Percentiles rank a stretch among this genome's conserved stretches.
Evolutionary conservation across 2,329 filamentous ascomycete genomes (phyloP).

Genomic region (Exophiala xenobiotica): DNA sequence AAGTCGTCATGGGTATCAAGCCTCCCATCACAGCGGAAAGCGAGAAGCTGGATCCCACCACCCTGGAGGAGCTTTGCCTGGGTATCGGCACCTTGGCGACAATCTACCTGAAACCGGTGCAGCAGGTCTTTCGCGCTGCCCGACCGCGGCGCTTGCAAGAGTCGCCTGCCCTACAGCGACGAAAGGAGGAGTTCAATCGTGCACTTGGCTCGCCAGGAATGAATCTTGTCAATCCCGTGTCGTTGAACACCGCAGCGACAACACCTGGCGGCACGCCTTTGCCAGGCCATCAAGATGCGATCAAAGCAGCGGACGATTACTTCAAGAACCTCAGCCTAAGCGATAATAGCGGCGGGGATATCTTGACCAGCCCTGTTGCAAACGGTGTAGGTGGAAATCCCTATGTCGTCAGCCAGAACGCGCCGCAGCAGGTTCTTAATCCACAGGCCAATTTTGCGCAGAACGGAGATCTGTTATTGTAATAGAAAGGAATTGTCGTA

Average conservation of each 20-base stretch:
- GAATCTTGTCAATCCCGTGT: conserved; percentile 30
- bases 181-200: conserved; percentile 51
- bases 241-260: conserved; percentile 33
- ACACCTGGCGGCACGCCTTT: conserved; percentile 24
- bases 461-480: conserved; percentile 28
- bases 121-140: conserved; percentile 91
- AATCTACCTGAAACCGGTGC: conserved; percentile 95
- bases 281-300: conserved; percentile 62
- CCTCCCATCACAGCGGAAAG: conserved; percentile 94
- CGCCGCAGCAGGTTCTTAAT: conserved; percentile 72
- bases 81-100: conserved; percentile 95
- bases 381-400: conserved; percentile 40
- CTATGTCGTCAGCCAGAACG: conserved; percentile 78
- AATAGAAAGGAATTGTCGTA: not conserved
- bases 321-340: conserved; percentile 74
- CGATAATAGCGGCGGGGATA: conserved; percentile 63
- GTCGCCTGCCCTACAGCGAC: conserved; percentile 80
- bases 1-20: conserved; percentile 95
- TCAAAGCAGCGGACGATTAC: conserved; percentile 84
- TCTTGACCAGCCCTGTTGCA: conserved; percentile 30
- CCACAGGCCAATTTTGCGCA: conserved; percentile 61
- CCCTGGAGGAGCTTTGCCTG: conserved; percentile 94
- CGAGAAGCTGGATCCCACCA: conserved; percentile 86
- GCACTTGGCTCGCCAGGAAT: conserved; percentile 28
- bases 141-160: conserved; percentile 76